A percentile compares a stretch with the other conserved stretches of the same genome.
Evolutionary conservation across 352 stramenopile species (phyloP).

Genomic region (Phytopythium ostracodes): DNA sequence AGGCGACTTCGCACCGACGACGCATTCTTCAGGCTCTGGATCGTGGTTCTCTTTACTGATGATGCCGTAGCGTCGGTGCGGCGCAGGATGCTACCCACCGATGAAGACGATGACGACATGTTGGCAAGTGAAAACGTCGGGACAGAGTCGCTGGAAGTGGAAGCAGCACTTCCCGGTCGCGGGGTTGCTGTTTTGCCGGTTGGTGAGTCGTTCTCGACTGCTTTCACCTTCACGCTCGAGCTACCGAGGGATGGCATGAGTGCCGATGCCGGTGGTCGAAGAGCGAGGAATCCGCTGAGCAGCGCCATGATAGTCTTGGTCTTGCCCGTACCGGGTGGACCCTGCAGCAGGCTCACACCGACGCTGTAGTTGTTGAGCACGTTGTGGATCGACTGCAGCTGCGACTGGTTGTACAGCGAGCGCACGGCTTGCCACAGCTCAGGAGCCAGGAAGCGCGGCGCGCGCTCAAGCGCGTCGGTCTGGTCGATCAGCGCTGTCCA

Average conservation of each 20-base stretch:
- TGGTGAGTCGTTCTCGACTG: not conserved
- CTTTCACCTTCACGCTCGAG: slow-evolving; percentile 7
- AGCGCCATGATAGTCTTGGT: slow-evolving; percentile 91
- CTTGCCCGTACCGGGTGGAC: slow-evolving; percentile 94
- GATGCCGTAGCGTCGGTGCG: slow-evolving; percentile 22
- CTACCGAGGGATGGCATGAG: slow-evolving; percentile 28
- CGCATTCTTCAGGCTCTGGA: slow-evolving; percentile 65
- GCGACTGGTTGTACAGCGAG: slow-evolving; percentile 79
- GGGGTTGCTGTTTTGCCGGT: no score
- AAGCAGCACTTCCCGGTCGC: not conserved
- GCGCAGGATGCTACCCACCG: slow-evolving; percentile 58
- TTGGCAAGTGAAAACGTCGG: slow-evolving; percentile 54
- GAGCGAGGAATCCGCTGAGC: slow-evolving; percentile 66
- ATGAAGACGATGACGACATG: slow-evolving; percentile 21
- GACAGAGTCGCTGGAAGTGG: not conserved
- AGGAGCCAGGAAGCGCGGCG: slow-evolving; percentile 54
- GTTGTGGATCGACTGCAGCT: slow-evolving; percentile 85
- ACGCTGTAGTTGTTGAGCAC: slow-evolving; percentile 86
- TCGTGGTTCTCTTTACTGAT: slow-evolving; percentile 35
- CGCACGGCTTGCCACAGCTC: slow-evolving; percentile 76
- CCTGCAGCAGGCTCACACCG: slow-evolving; percentile 90
- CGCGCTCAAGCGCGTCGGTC: slow-evolving; percentile 46
- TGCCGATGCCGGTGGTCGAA: slow-evolving; percentile 48
- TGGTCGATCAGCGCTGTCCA: slow-evolving; percentile 76
- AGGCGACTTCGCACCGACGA: slow-evolving; percentile 50